These are phyloP conservation scores for Stereum hirsutum DNA, from an alignment of 1,284 basidiomycete genomes.

Conservation along the genomic window DNA sequence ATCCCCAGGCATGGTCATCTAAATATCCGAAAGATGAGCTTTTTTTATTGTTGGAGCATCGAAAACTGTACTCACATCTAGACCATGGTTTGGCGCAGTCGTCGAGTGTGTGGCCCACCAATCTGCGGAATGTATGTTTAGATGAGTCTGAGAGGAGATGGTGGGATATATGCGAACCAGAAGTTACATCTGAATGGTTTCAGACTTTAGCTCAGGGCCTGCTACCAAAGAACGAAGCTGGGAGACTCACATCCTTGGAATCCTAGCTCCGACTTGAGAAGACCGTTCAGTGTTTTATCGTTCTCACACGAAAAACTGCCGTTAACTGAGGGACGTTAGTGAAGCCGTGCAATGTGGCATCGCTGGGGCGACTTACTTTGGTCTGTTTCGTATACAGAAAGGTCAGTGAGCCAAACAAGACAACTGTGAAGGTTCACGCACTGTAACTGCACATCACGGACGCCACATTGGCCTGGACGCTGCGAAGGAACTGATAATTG, in stretches of 20 bases:
- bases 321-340: slow-evolving; percentile 33
- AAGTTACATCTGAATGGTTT: slow-evolving; percentile 17
- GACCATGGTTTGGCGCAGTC: slow-evolving; percentile 41
- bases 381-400: slow-evolving; percentile 26
- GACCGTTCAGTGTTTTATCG: slow-evolving; percentile 55
- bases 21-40: background rate
- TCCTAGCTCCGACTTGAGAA: slow-evolving; percentile 64
- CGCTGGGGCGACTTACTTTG: slow-evolving; percentile 24
- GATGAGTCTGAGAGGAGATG: background rate
- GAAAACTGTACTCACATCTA: slow-evolving; percentile 37
- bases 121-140: slow-evolving; percentile 33
- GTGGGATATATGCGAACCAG: slow-evolving; percentile 14
- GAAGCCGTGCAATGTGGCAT: background rate
- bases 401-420: background rate
- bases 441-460: slow-evolving; percentile 68
- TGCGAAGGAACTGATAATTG: slow-evolving; percentile 43
- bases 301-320: slow-evolving; percentile 64
- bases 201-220: background rate
- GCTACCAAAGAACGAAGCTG: background rate
- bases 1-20: slow-evolving; percentile 60
- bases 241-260: slow-evolving; percentile 55
- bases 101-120: slow-evolving; percentile 30
- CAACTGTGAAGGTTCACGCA: slow-evolving; percentile 15
- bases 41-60: background rate
- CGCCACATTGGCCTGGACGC: slow-evolving; percentile 57